A percentile compares a stretch with the other conserved stretches of the same genome.
Evolutionary conservation across 1,284 basidiomycete species (phyloP).

Genomic region (Anthracocystis setariae): DNA sequence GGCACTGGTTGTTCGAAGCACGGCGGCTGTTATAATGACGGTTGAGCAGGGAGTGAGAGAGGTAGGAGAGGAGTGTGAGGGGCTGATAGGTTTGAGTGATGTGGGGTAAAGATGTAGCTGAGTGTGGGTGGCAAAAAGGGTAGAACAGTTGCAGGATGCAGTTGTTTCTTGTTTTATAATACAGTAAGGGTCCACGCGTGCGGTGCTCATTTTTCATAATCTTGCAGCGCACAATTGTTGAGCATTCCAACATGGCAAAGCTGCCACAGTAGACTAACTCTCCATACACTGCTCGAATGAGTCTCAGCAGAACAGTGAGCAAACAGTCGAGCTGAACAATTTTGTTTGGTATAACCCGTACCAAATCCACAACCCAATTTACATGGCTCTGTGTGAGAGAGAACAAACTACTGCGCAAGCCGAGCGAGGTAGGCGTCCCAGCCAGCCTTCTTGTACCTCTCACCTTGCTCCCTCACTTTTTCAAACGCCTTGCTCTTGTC

Average conservation of each 20-base stretch:
- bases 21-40: not conserved
- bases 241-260: no score
- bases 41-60: not conserved
- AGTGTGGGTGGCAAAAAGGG: no score
- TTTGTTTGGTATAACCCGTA: no score
- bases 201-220: slow-evolving; percentile 11
- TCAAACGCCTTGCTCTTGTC: slow-evolving; percentile 69
- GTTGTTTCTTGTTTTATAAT: no score
- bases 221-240: slow-evolving; percentile 7
- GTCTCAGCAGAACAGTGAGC: no score
- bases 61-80: not conserved
- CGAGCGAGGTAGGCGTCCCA: slow-evolving; percentile 86
- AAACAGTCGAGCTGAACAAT: no score
- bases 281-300: no score
- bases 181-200: no score
- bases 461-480: slow-evolving; percentile 77
- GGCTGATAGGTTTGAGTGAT: not conserved
- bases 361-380: no score
- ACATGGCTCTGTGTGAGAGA: no score
- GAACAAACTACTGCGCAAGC: slow-evolving; percentile 34
- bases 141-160: no score
- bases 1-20: not conserved
- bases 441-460: slow-evolving; percentile 84
- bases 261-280: no score
- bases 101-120: not conserved